Conservation (phyloP, 2,329 filamentous ascomycete genomes). For the Chrysoporthe puriensis region DNA sequence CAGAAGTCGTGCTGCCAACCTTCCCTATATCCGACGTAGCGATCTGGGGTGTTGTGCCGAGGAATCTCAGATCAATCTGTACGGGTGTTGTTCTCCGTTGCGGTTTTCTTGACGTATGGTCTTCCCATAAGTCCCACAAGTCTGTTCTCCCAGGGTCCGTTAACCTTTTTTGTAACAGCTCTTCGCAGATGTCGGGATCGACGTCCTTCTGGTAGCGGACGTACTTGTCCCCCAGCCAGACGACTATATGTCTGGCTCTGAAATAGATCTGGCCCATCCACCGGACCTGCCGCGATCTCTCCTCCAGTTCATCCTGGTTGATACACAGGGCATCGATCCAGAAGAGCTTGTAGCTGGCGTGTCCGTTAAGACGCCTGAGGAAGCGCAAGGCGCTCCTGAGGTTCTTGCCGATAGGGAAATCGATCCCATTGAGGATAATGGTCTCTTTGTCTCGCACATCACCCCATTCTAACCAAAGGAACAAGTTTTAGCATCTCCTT, state of each 20-base stretch:
- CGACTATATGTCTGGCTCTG: slow-evolving; percentile 30
- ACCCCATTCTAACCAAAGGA: slow-evolving; percentile 28
- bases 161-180: neutral
- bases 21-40: neutral
- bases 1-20: neutral
- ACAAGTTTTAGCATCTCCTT: neutral
- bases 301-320: slow-evolving; percentile 32
- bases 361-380: slow-evolving; percentile 20
- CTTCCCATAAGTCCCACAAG: neutral
- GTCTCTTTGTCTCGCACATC: slow-evolving; percentile 20
- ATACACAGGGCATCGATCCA: slow-evolving; percentile 36
- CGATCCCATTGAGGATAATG: slow-evolving; percentile 30
- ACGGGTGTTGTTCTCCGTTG: neutral
- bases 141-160: too few species aligned
- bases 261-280: slow-evolving; percentile 34
- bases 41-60: neutral
- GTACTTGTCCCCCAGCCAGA: slow-evolving; percentile 31
- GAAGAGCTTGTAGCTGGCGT: slow-evolving; percentile 2
- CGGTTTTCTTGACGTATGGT: neutral
- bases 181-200: neutral
- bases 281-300: slow-evolving; percentile 32
- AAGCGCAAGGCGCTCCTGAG: slow-evolving; percentile 30
- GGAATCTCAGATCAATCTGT: neutral
- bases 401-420: slow-evolving; percentile 27
- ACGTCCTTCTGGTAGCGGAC: neutral